These are phyloP conservation scores for Crepidotus variabilis DNA, from an alignment of 768 basidiomycete genomes.

Conservation along the genomic window DNA sequence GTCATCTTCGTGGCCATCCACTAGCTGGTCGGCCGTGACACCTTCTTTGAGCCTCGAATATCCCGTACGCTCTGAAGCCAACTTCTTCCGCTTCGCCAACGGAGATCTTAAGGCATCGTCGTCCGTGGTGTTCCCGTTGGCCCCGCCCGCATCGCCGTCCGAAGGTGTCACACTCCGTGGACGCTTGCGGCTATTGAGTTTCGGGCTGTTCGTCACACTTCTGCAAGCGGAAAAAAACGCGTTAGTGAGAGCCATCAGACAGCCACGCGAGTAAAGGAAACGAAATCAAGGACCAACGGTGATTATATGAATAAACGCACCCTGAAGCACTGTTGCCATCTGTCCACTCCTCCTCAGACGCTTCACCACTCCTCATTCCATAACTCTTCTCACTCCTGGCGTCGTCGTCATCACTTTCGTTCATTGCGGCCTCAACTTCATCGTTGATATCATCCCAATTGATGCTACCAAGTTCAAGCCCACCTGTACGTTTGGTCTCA, in stretches of 20 bases:
- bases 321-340: constrained; percentile 43
- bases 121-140: constrained; percentile 28
- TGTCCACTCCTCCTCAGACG: constrained; percentile 53
- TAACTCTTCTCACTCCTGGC: constrained; percentile 35
- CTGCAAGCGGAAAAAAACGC: constrained; percentile 6
- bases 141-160: constrained; percentile 36
- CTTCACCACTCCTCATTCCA: constrained; percentile 49
- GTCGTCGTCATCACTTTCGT: constrained; percentile 68
- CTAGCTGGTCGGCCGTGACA: constrained; percentile 52
- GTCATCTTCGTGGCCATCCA: constrained; percentile 12
- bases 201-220: constrained; percentile 39
- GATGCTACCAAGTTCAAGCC: constrained; percentile 56
- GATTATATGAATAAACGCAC: constrained; percentile 15
- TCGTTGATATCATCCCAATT: constrained; percentile 83
- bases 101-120: constrained; percentile 59
- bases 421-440: constrained; percentile 86
- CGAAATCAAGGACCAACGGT: neutral
- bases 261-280: neutral
- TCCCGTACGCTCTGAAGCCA: constrained; percentile 61
- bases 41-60: constrained; percentile 68
- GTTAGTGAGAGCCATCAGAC: neutral
- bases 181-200: constrained; percentile 56
- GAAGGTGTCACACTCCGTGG: constrained; percentile 71
- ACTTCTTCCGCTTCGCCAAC: constrained; percentile 76
- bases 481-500: constrained; percentile 23